A percentile compares a stretch with the other conserved stretches of the same genome.
Conservation (phyloP, 352 stramenopile species). For the Pythium chondricola region DNA sequence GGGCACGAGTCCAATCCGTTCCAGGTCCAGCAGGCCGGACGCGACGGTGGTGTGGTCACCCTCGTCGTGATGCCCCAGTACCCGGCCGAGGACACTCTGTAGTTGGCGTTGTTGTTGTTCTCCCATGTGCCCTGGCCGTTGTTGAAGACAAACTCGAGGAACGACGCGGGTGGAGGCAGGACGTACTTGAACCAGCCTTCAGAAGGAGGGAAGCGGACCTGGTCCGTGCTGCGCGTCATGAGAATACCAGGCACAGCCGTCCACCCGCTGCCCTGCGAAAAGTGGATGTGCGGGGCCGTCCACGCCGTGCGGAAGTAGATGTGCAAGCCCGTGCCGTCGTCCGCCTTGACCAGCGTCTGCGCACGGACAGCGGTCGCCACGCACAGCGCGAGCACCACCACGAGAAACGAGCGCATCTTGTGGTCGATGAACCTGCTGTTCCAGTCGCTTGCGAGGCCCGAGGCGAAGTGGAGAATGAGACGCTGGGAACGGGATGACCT, state of each 20-base stretch:
- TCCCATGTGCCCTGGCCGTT: constrained; percentile 36
- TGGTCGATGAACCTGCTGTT: no score
- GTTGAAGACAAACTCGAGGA: constrained; percentile 37
- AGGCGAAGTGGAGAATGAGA: no score
- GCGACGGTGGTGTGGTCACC: constrained; percentile 1
- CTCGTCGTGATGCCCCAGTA: constrained; percentile 21
- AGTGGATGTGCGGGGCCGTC: no score
- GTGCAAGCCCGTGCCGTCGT: no score
- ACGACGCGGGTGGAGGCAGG: constrained; percentile 15
- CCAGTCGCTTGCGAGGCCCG: no score
- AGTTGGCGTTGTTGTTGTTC: constrained; percentile 36
- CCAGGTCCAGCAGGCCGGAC: constrained; percentile 7
- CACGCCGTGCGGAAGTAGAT: no score
- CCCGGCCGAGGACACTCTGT: constrained; percentile 24
- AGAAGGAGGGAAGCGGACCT: constrained; percentile 26
- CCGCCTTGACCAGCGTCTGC: constrained; percentile 7
- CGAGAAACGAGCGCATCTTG: neutral
- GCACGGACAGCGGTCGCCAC: neutral
- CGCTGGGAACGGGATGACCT: no score
- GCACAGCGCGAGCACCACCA: neutral
- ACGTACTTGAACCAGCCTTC: constrained; percentile 40
- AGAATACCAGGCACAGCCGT: constrained; percentile 12
- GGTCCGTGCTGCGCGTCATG: constrained; percentile 27
- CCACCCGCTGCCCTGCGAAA: no score
- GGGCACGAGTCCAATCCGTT: constrained; percentile 5